A percentile compares a stretch with the other conserved stretches of the same genome.
phyloP scores from a whole-genome alignment of 2,329 filamentous ascomycete genomes.

The Trichoderma sp. region DNA sequence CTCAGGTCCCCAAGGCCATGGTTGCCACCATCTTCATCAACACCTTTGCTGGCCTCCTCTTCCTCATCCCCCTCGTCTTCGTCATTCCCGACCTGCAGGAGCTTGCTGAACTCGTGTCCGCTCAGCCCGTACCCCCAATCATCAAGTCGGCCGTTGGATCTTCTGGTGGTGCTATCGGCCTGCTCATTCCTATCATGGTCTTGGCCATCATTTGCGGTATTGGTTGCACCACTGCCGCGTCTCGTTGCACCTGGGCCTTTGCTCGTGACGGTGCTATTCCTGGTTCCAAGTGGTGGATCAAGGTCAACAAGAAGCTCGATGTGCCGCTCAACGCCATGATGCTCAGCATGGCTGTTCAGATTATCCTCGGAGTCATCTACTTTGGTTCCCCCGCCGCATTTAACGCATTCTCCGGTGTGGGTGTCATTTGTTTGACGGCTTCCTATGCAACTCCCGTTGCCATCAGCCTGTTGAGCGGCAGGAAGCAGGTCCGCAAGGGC shows the following conservation, averaged over 20 bases:
- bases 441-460: slow-evolving; percentile 67
- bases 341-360: slow-evolving; percentile 63
- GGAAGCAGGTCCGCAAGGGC: slow-evolving; percentile 55
- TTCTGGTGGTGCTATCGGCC: slow-evolving; percentile 58
- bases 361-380: slow-evolving; percentile 64
- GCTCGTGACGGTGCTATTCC: slow-evolving; percentile 68
- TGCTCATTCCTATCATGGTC: slow-evolving; percentile 63
- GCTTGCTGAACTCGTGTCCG: slow-evolving; percentile 52
- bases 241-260: slow-evolving; percentile 67
- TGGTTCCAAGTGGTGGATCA: slow-evolving; percentile 58
- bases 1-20: slow-evolving; percentile 71
- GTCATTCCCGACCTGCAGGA: slow-evolving; percentile 61
- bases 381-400: slow-evolving; percentile 68
- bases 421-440: slow-evolving; percentile 66
- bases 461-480: slow-evolving; percentile 59
- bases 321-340: slow-evolving; percentile 71
- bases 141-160: slow-evolving; percentile 61
- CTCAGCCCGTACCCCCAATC: slow-evolving; percentile 63
- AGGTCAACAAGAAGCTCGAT: slow-evolving; percentile 60
- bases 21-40: slow-evolving; percentile 66
- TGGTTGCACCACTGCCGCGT: slow-evolving; percentile 66
- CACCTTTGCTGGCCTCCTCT: slow-evolving; percentile 62
- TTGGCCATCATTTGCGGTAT: slow-evolving; percentile 66
- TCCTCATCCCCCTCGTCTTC: slow-evolving; percentile 67
- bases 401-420: slow-evolving; percentile 68